A percentile compares a stretch with the other conserved stretches of the same genome.
These are phyloP conservation scores for Tolypocladium ovalisporum DNA, from an alignment of 2,329 filamentous ascomycete genomes.

Conservation along the genomic window DNA sequence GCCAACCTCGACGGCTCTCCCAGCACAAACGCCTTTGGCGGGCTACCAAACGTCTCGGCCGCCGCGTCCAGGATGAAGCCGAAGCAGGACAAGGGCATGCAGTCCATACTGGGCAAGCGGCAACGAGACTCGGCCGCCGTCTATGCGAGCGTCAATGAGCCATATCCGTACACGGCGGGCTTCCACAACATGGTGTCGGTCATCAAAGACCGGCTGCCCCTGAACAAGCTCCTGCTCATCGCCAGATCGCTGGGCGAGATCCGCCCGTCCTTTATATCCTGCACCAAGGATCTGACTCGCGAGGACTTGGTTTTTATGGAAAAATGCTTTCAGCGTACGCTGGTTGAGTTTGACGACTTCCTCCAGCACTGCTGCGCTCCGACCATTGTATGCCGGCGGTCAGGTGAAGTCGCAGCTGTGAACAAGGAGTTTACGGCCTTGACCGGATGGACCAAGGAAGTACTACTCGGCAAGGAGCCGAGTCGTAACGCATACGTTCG, in stretches of 20 bases:
- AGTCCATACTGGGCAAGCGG: slow-evolving; percentile 46
- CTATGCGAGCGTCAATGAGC: slow-evolving; percentile 81
- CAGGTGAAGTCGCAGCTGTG: slow-evolving; percentile 87
- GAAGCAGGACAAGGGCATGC: slow-evolving; percentile 31
- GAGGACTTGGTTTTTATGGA: slow-evolving; percentile 96
- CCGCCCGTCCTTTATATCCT: slow-evolving; percentile 85
- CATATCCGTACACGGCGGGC: slow-evolving; percentile 81
- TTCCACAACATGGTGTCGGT: slow-evolving; percentile 83
- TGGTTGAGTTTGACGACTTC: slow-evolving; percentile 90
- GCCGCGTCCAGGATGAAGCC: slow-evolving; percentile 27
- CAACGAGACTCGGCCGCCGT: slow-evolving; percentile 69
- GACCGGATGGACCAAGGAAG: slow-evolving; percentile 86
- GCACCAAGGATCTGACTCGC: slow-evolving; percentile 75
- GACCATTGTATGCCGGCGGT: slow-evolving; percentile 82
- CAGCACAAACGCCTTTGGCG: slow-evolving; percentile 16
- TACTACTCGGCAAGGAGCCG: slow-evolving; percentile 75
- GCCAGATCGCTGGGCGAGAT: slow-evolving; percentile 82
- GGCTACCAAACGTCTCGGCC: slow-evolving; percentile 12
- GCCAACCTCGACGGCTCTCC: slow-evolving; percentile 46
- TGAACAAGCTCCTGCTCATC: slow-evolving; percentile 68
- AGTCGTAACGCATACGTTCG: slow-evolving; percentile 81
- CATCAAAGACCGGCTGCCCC: slow-evolving; percentile 66
- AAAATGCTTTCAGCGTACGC: slow-evolving; percentile 85
- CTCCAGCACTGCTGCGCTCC: slow-evolving; percentile 82
- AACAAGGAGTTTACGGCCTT: slow-evolving; percentile 96